These are phyloP conservation scores for Cutaneotrichosporon sp. DNA, from an alignment of 1,284 basidiomycete genomes.

Conservation along the genomic window DNA sequence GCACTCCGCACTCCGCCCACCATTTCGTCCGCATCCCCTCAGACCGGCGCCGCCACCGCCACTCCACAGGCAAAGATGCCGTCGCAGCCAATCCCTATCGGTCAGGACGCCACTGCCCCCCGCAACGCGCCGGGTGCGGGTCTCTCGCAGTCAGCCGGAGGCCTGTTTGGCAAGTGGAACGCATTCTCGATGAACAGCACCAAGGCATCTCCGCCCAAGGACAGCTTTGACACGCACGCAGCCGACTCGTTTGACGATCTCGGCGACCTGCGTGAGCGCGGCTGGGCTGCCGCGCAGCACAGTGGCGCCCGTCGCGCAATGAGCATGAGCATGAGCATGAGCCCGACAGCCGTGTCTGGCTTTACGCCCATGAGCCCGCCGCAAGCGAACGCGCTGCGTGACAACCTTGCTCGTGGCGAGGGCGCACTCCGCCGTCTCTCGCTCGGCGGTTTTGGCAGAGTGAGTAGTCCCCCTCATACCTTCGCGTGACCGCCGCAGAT, in stretches of 20 bases:
- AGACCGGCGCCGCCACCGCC: slow-evolving; percentile 8
- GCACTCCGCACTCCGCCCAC: not conserved
- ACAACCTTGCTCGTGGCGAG: slow-evolving; percentile 46
- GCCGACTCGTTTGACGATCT: slow-evolving; percentile 46
- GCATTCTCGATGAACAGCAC: slow-evolving; percentile 16
- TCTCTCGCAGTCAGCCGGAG: slow-evolving; percentile 12
- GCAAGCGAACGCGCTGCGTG: slow-evolving; percentile 34
- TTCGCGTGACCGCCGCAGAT: not conserved
- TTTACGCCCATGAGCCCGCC: slow-evolving; percentile 13
- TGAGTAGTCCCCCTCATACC: slow-evolving; percentile 24
- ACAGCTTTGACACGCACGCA: slow-evolving; percentile 36
- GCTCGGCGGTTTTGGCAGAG: slow-evolving; percentile 34
- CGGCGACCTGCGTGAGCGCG: slow-evolving; percentile 31
- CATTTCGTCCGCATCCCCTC: not conserved
- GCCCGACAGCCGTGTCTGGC: slow-evolving; percentile 17
- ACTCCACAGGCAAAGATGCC: slow-evolving; percentile 7
- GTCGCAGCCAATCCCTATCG: slow-evolving; percentile 23
- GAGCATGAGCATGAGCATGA: slow-evolving; percentile 36
- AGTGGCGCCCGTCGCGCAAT: slow-evolving; percentile 35
- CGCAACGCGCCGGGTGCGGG: slow-evolving; percentile 14
- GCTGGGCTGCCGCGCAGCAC: slow-evolving; percentile 33
- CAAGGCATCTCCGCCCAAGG: slow-evolving; percentile 6
- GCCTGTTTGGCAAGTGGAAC: slow-evolving; percentile 24
- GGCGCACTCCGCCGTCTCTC: slow-evolving; percentile 46
- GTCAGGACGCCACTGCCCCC: slow-evolving; percentile 26